Conservation (phyloP, 495 filamentous ascomycete genomes). For the Aspergillus asperescens region DNA sequence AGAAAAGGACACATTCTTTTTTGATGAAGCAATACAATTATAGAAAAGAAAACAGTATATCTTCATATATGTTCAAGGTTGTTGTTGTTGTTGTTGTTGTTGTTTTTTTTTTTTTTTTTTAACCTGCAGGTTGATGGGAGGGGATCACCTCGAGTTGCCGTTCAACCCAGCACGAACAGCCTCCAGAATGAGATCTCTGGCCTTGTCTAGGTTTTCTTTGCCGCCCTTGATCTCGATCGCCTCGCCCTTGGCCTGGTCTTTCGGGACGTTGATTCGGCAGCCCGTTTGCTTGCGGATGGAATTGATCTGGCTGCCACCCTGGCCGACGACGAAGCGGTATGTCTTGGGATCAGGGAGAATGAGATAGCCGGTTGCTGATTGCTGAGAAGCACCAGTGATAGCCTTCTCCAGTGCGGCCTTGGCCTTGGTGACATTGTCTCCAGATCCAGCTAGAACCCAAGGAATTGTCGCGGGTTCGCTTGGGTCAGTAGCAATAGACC, state of each 20-base stretch:
- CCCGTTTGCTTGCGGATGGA: slow-evolving; percentile 85
- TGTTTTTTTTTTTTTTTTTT: neutral
- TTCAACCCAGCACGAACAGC: slow-evolving; percentile 54
- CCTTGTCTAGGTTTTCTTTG: slow-evolving; percentile 76
- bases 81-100: too few relatives aligned
- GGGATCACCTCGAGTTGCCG: slow-evolving; percentile 17
- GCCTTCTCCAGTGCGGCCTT: slow-evolving; percentile 65
- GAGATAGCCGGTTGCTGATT: slow-evolving; percentile 75
- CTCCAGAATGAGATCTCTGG: slow-evolving; percentile 80
- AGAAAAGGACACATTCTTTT: slow-evolving; percentile 20
- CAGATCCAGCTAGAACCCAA: slow-evolving; percentile 78
- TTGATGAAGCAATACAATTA: slow-evolving; percentile 16
- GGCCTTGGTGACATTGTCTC: slow-evolving; percentile 72
- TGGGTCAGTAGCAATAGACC: slow-evolving; percentile 30
- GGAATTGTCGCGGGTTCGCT: slow-evolving; percentile 70
- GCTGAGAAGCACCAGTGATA: slow-evolving; percentile 64
- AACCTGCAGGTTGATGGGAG: neutral
- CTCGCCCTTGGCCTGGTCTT: slow-evolving; percentile 68
- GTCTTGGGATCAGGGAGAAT: slow-evolving; percentile 83
- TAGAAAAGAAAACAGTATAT: slow-evolving; percentile 4
- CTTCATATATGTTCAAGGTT: slow-evolving; percentile 8
- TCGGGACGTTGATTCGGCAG: slow-evolving; percentile 86
- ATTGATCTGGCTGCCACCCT: slow-evolving; percentile 85
- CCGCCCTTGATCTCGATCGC: slow-evolving; percentile 84
- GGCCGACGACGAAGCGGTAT: slow-evolving; percentile 86